Base-by-base conservation (phyloP, 139 green algal species). In the Limnomonas spitsbergensis region DNA sequence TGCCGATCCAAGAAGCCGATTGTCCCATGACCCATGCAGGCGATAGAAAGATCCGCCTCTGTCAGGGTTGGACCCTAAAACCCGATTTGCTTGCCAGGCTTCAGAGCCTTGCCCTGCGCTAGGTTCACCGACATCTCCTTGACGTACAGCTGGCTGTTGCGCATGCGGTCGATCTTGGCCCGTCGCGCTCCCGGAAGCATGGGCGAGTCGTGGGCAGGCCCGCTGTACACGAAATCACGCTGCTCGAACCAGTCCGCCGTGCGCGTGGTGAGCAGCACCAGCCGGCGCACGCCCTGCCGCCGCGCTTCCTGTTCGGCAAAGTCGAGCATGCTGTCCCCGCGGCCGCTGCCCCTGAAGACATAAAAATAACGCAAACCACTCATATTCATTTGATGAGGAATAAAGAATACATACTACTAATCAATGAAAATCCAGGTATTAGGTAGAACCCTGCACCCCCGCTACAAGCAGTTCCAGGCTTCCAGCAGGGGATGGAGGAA, bases 161-260 rank as follows among this genome's bases (percentile, higher is more conserved):
- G 87, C 1, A 75, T 66, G 0, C 89, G 85, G 78, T 96, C 90
- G 54, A 95, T 83, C 7, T 47, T 36, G 1, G 9, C 34, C 24
- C 79, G 66, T 1, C 92, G 85, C 3, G 35, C 20, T 31, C 73
- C 40, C 0, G 90, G 89, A 74, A 93, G 76, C 81, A 92, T 79
- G 24, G 75, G 38, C 29, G 36, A 80, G 31, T 52, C 42, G 68
- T 82, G 82, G 0, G 88, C 88, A 35, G 86, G 76, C 7, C 86
- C 89, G 1, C 42, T 27, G 42, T 54, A 9, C 42, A 27, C 9
- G 42, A 54, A 54, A 9, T 54, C 42, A 54, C 42, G 42, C 42
- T 54, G 77, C 79, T 95, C 86, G 88, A 97, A 97, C 92, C 93
- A 97, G 82, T 97, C 93, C 29, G 93, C 91, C 9, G 91, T 95